Evolutionary conservation across 169 alveolate genomes (phyloP), one percentile per base, ranked within the genome.

Genomic region (Eimeria tenella): DNA sequence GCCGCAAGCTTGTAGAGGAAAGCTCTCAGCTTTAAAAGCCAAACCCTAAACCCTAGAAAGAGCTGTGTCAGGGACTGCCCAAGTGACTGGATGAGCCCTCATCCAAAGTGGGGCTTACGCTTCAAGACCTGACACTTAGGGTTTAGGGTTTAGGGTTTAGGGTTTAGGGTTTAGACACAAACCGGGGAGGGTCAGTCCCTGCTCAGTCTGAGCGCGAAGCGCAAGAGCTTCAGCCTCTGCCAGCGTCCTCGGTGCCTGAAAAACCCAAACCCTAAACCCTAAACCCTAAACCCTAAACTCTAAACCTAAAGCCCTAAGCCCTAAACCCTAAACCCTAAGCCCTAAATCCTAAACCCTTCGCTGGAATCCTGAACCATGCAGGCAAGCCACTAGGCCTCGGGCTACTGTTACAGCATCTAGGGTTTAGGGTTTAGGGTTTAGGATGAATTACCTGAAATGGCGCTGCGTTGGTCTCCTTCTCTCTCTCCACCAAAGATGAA

Each of bases 121-220:
- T n/a, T n/a, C n/a, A n/a, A n/a, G n/a, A n/a, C n/a, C n/a, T n/a
- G n/a, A n/a, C n/a, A n/a, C n/a, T n/a, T n/a, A 75, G 86, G 63
- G 60, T 75, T 50, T 75, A 75, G 86, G 86, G 86, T 31, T 75
- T 50, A 31, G 63, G 86, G 86, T 50, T 75, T 31, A 50, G 86
- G 86, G 65, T 75, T 75, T 31, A 3, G 86, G 86, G 86, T 88
- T 75, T 56, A 31, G 42, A 31, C 42, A 68, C 77, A 17, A 13
- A 75, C 86, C 86, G 13, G 86, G 86, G 19, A 75, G 86, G 9
- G 86, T 75, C 13, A 75, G 25, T 21, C 86, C 86, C 86, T 75
- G 60, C 19, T 49, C 13, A 5, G 63, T 50, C n/a, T 42, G n/a
- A 3, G 86, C 55, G 63, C 86, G 86, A 9, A 75, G 86, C 42